These are phyloP conservation scores for Entomortierella lignicola DNA, from an alignment of 192 early-diverging fungal species.

Conservation along the genomic window DNA sequence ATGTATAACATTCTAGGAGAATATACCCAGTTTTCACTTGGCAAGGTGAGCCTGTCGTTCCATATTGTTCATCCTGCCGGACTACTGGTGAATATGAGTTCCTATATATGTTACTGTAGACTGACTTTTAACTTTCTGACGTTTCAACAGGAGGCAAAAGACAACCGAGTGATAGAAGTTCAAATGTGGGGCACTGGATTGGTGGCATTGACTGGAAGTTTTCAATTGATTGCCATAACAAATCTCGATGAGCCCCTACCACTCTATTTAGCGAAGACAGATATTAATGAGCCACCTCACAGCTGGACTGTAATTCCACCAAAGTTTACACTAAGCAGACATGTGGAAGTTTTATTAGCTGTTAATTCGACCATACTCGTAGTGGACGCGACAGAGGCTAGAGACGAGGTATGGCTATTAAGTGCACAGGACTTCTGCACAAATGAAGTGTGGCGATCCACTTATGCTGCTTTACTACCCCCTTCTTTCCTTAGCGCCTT, in stretches of 20 bases:
- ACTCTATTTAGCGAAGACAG: conserved; percentile 75
- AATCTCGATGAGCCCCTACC: conserved; percentile 91
- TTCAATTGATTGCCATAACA: conserved; percentile 83
- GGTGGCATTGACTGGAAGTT: conserved; percentile 90
- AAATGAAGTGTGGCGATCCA: background rate
- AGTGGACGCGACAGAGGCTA: conserved; percentile 79
- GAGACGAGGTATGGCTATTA: conserved; percentile 76
- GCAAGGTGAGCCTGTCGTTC: conserved; percentile 62
- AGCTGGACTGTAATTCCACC: conserved; percentile 94
- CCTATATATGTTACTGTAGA: too few relatives aligned
- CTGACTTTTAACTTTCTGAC: background rate
- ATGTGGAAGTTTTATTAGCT: conserved; percentile 90
- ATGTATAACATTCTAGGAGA: conserved; percentile 88
- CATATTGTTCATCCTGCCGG: too few relatives aligned
- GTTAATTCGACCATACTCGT: conserved; percentile 82
- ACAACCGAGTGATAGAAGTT: conserved; percentile 84
- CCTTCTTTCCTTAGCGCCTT: conserved; percentile 63
- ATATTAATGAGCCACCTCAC: conserved; percentile 71
- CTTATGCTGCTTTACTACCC: background rate
- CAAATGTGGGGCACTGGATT: conserved; percentile 92
- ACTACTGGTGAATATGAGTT: too few relatives aligned
- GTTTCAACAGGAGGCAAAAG: conserved; percentile 77
- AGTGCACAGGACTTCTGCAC: background rate
- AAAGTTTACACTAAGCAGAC: conserved; percentile 84
- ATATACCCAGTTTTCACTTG: conserved; percentile 81